Evolutionary conservation across 345 rosid genomes (phyloP).

Genomic region (Capsella bursapastoris): DNA sequence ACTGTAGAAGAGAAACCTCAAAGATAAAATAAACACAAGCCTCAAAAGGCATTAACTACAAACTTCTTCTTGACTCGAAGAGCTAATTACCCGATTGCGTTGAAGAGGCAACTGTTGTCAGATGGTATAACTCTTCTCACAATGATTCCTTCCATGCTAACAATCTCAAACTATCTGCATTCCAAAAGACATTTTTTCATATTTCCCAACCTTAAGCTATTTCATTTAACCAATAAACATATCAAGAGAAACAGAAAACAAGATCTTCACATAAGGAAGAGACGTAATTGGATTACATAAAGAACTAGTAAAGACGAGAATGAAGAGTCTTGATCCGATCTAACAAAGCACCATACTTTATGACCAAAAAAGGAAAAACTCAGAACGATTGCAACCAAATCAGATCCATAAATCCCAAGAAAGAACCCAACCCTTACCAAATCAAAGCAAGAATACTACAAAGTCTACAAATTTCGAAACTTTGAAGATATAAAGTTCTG

Average conservation of each 20-base stretch:
- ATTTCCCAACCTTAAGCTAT: neutral
- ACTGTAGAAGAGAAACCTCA: slow-evolving; percentile 48
- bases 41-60: neutral
- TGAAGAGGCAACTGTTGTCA: slow-evolving; percentile 96
- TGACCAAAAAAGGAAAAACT: no score
- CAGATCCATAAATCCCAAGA: slow-evolving; percentile 11
- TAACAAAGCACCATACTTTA: slow-evolving; percentile 1
- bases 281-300: neutral
- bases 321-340: slow-evolving; percentile 34
- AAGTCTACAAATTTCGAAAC: neutral
- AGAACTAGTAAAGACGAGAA: slow-evolving; percentile 2
- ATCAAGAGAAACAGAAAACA: slow-evolving; percentile 15
- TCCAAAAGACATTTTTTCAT: neutral
- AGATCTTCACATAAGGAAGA: slow-evolving; percentile 15
- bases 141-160: slow-evolving; percentile 59
- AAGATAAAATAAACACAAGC: neutral
- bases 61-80: slow-evolving; percentile 7
- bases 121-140: slow-evolving; percentile 94
- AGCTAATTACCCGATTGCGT: slow-evolving; percentile 76
- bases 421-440: neutral
- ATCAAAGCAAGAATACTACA: neutral
- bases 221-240: neutral
- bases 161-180: slow-evolving; percentile 12
- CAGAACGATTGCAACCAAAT: slow-evolving; percentile 15
- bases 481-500: slow-evolving; percentile 6